Evolutionary conservation across 495 filamentous ascomycete species (phyloP).

Genomic region (Penicillium coffeae): DNA sequence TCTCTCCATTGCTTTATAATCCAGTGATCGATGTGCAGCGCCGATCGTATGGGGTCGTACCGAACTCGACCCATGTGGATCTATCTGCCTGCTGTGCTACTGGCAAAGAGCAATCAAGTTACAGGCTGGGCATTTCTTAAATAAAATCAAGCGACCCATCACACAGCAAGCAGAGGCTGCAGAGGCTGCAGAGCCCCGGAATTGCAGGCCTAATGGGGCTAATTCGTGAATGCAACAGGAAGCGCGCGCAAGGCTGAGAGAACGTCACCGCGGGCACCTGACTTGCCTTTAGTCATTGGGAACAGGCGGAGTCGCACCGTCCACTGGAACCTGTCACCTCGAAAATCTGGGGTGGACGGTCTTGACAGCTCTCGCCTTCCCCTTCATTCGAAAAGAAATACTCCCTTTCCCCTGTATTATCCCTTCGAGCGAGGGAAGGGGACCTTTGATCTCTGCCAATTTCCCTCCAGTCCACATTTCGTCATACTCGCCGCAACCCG

Average conservation of each 20-base stretch:
- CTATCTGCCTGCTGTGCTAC: too few relatives aligned
- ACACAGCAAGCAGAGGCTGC: too few relatives aligned
- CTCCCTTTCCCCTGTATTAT: neutral
- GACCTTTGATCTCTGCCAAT: neutral
- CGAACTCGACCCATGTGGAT: too few relatives aligned
- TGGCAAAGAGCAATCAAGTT: too few relatives aligned
- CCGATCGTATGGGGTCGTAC: too few relatives aligned
- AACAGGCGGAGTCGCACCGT: conserved; percentile 10
- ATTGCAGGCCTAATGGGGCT: too few relatives aligned
- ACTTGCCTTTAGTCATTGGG: conserved; percentile 6
- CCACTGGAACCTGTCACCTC: conserved; percentile 1
- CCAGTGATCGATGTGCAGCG: too few relatives aligned
- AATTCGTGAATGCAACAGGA: too few relatives aligned
- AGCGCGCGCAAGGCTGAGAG: neutral
- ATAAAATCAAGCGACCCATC: too few relatives aligned
- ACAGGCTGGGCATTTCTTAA: too few relatives aligned
- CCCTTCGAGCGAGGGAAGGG: neutral
- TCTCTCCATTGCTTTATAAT: too few relatives aligned
- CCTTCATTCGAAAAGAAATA: neutral
- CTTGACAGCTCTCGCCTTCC: neutral
- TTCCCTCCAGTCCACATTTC: conserved; percentile 25
- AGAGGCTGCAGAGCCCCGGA: too few relatives aligned
- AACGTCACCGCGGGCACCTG: neutral
- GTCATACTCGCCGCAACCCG: conserved; percentile 37
- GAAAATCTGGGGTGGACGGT: conserved; percentile 7